Evolutionary conservation across 805 yeast species (phyloP).

Genomic region (Saccharomycodes ludwigii): DNA sequence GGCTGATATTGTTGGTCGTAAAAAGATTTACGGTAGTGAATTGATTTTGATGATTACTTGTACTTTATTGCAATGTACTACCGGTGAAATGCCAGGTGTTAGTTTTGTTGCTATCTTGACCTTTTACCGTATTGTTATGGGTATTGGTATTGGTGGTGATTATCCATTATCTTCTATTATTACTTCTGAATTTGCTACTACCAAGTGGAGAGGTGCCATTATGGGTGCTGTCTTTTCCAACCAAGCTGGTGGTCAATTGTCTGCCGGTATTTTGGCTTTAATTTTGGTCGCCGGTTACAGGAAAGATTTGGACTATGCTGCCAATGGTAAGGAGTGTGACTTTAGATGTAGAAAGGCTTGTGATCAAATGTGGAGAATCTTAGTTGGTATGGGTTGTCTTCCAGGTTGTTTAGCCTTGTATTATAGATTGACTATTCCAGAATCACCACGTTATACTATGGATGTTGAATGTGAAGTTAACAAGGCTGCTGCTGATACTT

Average conservation of each 20-base stretch:
- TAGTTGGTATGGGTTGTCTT: conserved; percentile 81
- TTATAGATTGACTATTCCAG: conserved; percentile 89
- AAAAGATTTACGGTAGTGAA: conserved; percentile 77
- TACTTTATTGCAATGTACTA: conserved; percentile 61
- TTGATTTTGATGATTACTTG: conserved; percentile 75
- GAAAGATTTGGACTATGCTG: conserved; percentile 40
- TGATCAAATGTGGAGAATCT: conserved; percentile 91
- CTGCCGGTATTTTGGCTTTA: conserved; percentile 77
- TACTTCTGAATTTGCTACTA: conserved; percentile 84
- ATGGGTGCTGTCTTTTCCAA: conserved; percentile 95
- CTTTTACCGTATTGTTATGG: conserved; percentile 76
- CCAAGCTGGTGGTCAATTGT: conserved; percentile 93
- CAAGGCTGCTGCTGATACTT: conserved; percentile 44
- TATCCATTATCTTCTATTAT: conserved; percentile 90
- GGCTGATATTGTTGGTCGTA: conserved; percentile 79
- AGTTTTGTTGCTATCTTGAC: conserved; percentile 62
- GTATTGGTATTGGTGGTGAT: conserved; percentile 97
- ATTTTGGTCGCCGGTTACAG: conserved; percentile 70
- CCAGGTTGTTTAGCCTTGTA: conserved; percentile 79
- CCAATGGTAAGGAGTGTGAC: conserved; percentile 47
- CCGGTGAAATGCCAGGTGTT: conserved; percentile 63
- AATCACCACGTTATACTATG: conserved; percentile 83
- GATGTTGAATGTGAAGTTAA: conserved; percentile 54
- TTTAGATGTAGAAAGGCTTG: conserved; percentile 59
- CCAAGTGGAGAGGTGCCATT: conserved; percentile 96